Base-by-base conservation (phyloP, 257 asterid genomes). In the Leonotis leonurus region DNA sequence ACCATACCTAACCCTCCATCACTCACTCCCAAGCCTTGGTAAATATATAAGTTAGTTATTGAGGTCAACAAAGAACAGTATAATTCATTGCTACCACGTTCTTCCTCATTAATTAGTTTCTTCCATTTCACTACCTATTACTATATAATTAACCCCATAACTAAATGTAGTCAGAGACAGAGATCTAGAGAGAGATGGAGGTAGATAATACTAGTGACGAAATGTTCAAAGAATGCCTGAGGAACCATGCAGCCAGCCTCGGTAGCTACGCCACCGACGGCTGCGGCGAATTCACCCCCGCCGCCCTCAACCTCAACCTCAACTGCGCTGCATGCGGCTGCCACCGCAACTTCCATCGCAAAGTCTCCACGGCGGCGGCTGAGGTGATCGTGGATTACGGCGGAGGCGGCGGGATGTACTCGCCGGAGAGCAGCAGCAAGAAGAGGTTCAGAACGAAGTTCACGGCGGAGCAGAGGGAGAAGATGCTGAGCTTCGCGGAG, bases 181-280 rank as follows among this genome's bases (percentile, higher is more conserved):
- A 55, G 45, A 53, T 22, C 60, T 37, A 53, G 46, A 40, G 49
- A 58, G 64, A 43, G 16, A 80, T 80, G 94, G 87, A 80, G 53
- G 80, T 80, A 29, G 89, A 73, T 18, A 68, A 65, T 72, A n/a
- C n/a, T n/a, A 21, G 43, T 8, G 63, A 56, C 33, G 78, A 67
- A 16, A 26, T 62, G 17, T 80, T 84, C 58, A 75, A 59, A 72
- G 95, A 87, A 69, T 85, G 94, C 74, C 75, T 75, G 14, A 71
- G 82, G 41, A 87, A 85, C 80, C 90, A 87, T 77, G 95, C 95
- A 67, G 94, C 94, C 68, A 82, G 83, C 62, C 81, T 85, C 0
- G 95, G 94, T 1, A 82, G 84, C 90, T 84, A 87, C 40, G 90
- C 90, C 57, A 87, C 90, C 0, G 95, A 87, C 35, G 95, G 95